Conservation (phyloP, 73 alveolate genomes). For the Tetrahymena malaccensis region DNA sequence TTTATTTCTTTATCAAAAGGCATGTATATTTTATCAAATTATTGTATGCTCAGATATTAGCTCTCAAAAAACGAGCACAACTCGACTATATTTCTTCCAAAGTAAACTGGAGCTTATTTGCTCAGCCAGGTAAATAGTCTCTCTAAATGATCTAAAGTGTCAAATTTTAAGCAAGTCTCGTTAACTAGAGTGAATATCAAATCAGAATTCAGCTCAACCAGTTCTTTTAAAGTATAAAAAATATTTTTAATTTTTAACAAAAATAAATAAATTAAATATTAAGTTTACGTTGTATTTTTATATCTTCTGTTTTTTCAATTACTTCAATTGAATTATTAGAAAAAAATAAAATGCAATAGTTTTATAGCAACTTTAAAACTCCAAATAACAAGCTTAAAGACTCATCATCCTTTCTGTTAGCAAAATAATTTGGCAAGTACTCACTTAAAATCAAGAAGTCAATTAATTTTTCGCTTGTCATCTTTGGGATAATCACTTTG, state of each 20-base stretch:
- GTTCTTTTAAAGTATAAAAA: not conserved
- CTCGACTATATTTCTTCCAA: not conserved
- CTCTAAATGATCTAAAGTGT: not conserved
- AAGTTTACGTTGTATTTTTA: not conserved
- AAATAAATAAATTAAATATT: not conserved
- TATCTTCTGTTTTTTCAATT: not conserved
- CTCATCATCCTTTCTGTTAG: not conserved
- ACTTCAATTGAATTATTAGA: not conserved
- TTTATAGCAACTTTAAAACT: not conserved
- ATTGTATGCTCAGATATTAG: not conserved
- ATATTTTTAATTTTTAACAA: not conserved
- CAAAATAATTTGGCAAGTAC: not conserved
- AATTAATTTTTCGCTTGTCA: not conserved
- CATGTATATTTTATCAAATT: not conserved
- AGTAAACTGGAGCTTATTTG: not conserved
- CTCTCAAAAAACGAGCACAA: not conserved
- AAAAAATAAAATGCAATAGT: not conserved
- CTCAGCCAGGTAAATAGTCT: not conserved
- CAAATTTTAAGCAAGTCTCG: not conserved
- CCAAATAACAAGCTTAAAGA: not conserved
- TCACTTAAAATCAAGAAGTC: not conserved
- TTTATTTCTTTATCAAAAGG: not conserved
- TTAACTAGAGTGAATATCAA: not conserved
- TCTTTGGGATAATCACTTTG: not conserved
- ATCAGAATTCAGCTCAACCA: not conserved